These are phyloP conservation scores for Chrysosphaeria jannelii DNA, from an alignment of 2,329 filamentous ascomycete species.

Conservation along the genomic window DNA sequence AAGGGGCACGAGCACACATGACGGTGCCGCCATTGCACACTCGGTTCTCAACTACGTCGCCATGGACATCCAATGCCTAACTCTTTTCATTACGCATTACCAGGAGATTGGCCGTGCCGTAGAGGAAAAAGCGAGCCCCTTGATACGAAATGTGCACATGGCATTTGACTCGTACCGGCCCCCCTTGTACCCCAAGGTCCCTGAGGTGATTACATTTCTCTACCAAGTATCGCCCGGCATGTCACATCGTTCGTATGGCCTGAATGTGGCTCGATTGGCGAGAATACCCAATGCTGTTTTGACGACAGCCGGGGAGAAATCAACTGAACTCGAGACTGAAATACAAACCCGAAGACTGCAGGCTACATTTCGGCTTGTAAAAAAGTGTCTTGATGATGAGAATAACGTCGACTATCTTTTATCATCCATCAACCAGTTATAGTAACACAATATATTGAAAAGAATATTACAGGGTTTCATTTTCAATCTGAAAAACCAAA, in stretches of 20 bases:
- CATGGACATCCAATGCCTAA: constrained; percentile 41
- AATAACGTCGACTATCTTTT: constrained; percentile 22
- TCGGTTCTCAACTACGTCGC: constrained; percentile 70
- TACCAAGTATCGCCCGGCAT: constrained; percentile 82
- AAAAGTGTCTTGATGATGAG: too few relatives aligned
- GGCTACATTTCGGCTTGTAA: constrained; percentile 14
- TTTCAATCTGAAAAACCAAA: too few relatives aligned
- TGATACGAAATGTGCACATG: constrained; percentile 81
- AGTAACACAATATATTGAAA: constrained; percentile 1
- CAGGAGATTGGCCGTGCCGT: constrained; percentile 39
- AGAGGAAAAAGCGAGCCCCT: constrained; percentile 26
- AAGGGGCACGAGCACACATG: constrained; percentile 76
- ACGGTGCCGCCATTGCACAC: constrained; percentile 85
- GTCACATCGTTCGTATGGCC: constrained; percentile 73
- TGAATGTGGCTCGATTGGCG: constrained; percentile 76
- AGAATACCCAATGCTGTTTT: constrained; percentile 49
- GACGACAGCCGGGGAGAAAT: constrained; percentile 53
- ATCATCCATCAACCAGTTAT: constrained; percentile 28
- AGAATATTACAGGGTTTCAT: too few relatives aligned
- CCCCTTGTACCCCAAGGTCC: background rate
- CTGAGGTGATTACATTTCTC: constrained; percentile 60
- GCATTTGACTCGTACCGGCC: constrained; percentile 25
- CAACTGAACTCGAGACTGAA: constrained; percentile 46
- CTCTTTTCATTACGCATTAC: constrained; percentile 94
- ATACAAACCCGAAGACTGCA: constrained; percentile 31